Conservation (phyloP, 805 yeast genomes). For the Peterozyma xylosa region DNA sequence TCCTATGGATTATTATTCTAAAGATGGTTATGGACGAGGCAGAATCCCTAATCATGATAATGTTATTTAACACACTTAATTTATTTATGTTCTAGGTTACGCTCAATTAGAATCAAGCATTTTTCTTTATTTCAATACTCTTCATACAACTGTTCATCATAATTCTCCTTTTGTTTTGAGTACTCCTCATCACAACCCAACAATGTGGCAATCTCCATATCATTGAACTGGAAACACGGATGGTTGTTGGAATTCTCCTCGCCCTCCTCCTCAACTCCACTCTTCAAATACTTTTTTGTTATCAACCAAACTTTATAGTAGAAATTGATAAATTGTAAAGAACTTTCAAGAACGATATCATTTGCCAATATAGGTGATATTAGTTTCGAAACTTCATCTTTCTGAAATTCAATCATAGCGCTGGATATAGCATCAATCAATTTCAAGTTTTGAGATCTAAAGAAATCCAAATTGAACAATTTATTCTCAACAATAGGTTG, state of each 20-base stretch:
- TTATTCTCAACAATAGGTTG: slow-evolving; percentile 58
- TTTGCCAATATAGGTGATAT: slow-evolving; percentile 58
- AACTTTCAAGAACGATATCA: slow-evolving; percentile 43
- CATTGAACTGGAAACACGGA: slow-evolving; percentile 44
- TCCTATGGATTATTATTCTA: slow-evolving; percentile 94
- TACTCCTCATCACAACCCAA: slow-evolving; percentile 54
- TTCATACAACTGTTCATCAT: background rate
- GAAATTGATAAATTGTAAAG: slow-evolving; percentile 40
- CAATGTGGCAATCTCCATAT: slow-evolving; percentile 55
- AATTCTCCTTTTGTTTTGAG: slow-evolving; percentile 12
- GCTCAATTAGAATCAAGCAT: background rate
- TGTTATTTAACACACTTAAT: slow-evolving; percentile 1
- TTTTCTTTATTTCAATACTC: background rate
- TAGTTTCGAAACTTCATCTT: slow-evolving; percentile 44
- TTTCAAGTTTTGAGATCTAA: slow-evolving; percentile 33
- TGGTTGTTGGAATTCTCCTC: slow-evolving; percentile 16
- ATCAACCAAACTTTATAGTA: slow-evolving; percentile 31
- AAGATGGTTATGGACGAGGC: slow-evolving; percentile 91
- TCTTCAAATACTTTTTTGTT: slow-evolving; percentile 26
- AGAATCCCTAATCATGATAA: slow-evolving; percentile 43
- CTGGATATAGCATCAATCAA: slow-evolving; percentile 49
- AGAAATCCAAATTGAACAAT: slow-evolving; percentile 36
- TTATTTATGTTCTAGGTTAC: slow-evolving; percentile 1
- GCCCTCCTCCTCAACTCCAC: slow-evolving; percentile 11
- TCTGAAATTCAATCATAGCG: slow-evolving; percentile 55